Evolutionary conservation across 1,284 basidiomycete genomes (phyloP).

Genomic region (Ustilago esculenta): DNA sequence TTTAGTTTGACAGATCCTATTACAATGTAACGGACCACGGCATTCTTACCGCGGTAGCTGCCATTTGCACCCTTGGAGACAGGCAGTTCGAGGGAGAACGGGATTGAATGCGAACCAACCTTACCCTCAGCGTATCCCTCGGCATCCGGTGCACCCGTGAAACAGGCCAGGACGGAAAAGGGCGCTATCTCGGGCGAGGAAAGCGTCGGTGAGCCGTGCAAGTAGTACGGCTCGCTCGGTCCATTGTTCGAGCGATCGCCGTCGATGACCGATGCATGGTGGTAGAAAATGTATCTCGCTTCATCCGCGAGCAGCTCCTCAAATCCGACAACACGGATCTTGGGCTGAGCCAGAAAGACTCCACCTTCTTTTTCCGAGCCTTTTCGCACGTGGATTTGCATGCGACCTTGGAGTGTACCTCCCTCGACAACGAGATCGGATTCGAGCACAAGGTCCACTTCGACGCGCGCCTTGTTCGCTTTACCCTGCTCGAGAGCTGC

Average conservation of each 20-base stretch:
- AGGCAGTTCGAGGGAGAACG: slow-evolving; percentile 82
- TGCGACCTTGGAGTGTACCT: slow-evolving; percentile 76
- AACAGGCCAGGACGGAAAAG: slow-evolving; percentile 70
- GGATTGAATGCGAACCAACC: slow-evolving; percentile 76
- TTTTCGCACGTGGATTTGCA: slow-evolving; percentile 78
- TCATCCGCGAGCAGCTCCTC: slow-evolving; percentile 76
- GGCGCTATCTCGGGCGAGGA: slow-evolving; percentile 69
- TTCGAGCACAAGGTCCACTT: slow-evolving; percentile 83
- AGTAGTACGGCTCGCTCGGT: slow-evolving; percentile 60
- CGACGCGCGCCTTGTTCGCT: slow-evolving; percentile 75
- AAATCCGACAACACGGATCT: slow-evolving; percentile 86
- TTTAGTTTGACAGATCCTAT: slow-evolving; percentile 86
- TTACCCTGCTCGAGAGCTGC: slow-evolving; percentile 60
- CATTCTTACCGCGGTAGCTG: slow-evolving; percentile 72
- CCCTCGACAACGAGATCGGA: slow-evolving; percentile 84
- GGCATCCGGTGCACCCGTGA: slow-evolving; percentile 70
- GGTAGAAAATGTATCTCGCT: slow-evolving; percentile 84
- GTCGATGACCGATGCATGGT: slow-evolving; percentile 75
- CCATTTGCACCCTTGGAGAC: slow-evolving; percentile 79
- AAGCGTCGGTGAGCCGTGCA: slow-evolving; percentile 59
- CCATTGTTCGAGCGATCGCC: slow-evolving; percentile 55
- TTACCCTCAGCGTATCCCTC: slow-evolving; percentile 76
- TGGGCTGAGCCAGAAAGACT: slow-evolving; percentile 79
- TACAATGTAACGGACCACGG: slow-evolving; percentile 82
- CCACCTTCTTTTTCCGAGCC: slow-evolving; percentile 70